Evolutionary conservation across 2,329 filamentous ascomycete genomes (phyloP).

Genomic region (Claviceps sp.): DNA sequence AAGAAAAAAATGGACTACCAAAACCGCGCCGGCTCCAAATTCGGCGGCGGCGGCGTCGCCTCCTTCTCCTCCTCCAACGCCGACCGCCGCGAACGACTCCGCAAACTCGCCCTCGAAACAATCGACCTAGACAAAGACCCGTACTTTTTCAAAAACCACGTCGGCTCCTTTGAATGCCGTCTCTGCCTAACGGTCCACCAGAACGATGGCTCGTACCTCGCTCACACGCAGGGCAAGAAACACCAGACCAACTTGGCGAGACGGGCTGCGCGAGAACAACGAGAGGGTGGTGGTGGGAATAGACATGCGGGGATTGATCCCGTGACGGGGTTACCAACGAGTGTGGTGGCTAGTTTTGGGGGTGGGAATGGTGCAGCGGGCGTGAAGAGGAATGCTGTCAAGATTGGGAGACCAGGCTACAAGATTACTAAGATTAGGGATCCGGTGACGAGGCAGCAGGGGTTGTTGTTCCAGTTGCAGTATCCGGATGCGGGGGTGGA

Average conservation of each 20-base stretch:
- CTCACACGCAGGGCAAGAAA: conserved; percentile 95
- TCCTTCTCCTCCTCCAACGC: conserved; percentile 89
- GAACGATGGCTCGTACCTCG: conserved; percentile 97
- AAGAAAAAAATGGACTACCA: conserved; percentile 50
- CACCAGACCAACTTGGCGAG: conserved; percentile 97
- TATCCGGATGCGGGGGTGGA: conserved; percentile 79
- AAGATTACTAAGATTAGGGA: conserved; percentile 96
- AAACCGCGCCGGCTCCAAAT: conserved; percentile 94
- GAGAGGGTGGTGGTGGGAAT: conserved; percentile 49
- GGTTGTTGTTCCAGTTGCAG: conserved; percentile 88
- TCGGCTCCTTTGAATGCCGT: conserved; percentile 94
- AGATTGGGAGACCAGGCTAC: conserved; percentile 93
- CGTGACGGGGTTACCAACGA: conserved; percentile 56
- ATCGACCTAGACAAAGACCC: conserved; percentile 99
- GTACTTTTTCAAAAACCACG: conserved; percentile 99
- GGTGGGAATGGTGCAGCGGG: conserved; percentile 23
- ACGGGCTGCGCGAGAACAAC: conserved; percentile 87
- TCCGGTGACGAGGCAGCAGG: conserved; percentile 75
- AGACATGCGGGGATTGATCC: conserved; percentile 43
- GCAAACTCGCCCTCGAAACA: conserved; percentile 94
- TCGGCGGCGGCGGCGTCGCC: conserved; percentile 92
- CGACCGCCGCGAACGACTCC: conserved; percentile 90
- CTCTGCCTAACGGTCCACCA: conserved; percentile 96
- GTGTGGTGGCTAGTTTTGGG: conserved; percentile 59
- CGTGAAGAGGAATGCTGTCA: conserved; percentile 72